A percentile compares a stretch with the other conserved stretches of the same genome.
Conservation (phyloP, 768 basidiomycete species). For the Collybia nuda region DNA sequence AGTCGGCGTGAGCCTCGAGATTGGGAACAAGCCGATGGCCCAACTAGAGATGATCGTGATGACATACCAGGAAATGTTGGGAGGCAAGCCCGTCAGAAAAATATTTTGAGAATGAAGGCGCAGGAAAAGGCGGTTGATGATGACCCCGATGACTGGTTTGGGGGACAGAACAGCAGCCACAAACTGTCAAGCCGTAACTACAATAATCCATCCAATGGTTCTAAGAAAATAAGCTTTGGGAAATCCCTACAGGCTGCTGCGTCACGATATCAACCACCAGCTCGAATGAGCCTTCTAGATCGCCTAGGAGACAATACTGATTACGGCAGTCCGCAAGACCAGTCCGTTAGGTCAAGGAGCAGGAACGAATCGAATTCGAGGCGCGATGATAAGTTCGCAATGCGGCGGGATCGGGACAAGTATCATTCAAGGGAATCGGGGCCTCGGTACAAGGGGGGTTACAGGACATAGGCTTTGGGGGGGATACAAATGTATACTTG, state of each 20-base stretch:
- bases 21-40: conserved; percentile 37
- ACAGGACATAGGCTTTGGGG: conserved; percentile 12
- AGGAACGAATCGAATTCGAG: conserved; percentile 8
- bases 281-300: conserved; percentile 30
- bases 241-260: conserved; percentile 28
- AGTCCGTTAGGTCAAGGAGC: background rate
- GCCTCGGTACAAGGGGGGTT: conserved; percentile 55
- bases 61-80: conserved; percentile 62
- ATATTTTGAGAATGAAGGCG: conserved; percentile 53
- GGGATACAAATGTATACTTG: too few relatives aligned
- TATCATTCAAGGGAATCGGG: conserved; percentile 22
- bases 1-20: conserved; percentile 37
- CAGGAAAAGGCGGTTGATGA: conserved; percentile 41
- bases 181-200: conserved; percentile 5
- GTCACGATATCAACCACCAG: conserved; percentile 17
- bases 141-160: conserved; percentile 71
- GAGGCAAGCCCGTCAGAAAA: conserved; percentile 59
- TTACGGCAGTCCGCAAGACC: conserved; percentile 8
- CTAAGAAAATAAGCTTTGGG: conserved; percentile 37
- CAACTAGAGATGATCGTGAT: conserved; percentile 46
- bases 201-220: conserved; percentile 4
- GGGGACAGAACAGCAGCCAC: conserved; percentile 18
- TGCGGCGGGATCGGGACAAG: conserved; percentile 19
- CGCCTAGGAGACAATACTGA: conserved; percentile 14
- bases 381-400: conserved; percentile 16